phyloP scores from a whole-genome alignment of 2,329 filamentous ascomycete genomes.

The Emergomyces africanus region DNA sequence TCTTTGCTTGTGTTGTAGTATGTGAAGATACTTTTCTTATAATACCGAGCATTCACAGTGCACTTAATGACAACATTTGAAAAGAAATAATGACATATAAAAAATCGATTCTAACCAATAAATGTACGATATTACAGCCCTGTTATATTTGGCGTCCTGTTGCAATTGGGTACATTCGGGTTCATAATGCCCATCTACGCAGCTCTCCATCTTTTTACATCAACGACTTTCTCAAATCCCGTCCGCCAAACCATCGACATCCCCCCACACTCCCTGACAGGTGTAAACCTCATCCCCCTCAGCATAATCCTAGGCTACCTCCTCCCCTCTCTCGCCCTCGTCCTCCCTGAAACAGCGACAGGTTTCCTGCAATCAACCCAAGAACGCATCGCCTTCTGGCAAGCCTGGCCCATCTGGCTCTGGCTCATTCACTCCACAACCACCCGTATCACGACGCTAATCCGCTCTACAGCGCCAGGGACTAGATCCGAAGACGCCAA shows the following conservation, averaged over 20 bases:
- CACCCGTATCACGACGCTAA: slow-evolving; percentile 13
- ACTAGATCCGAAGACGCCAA: not conserved
- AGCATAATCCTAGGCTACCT: slow-evolving; percentile 33
- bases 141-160: slow-evolving; percentile 28
- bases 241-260: slow-evolving; percentile 22
- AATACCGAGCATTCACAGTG: too few relatives aligned
- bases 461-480: slow-evolving; percentile 6
- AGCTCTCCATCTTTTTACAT: slow-evolving; percentile 31
- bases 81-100: slow-evolving; percentile 1
- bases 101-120: slow-evolving; percentile 6
- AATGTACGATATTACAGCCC: slow-evolving; percentile 13
- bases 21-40: slow-evolving; percentile 9
- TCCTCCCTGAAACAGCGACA: slow-evolving; percentile 28
- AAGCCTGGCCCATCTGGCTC: slow-evolving; percentile 38
- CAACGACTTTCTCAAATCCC: slow-evolving; percentile 26
- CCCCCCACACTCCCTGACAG: slow-evolving; percentile 18
- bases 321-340: slow-evolving; percentile 33
- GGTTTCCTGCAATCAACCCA: slow-evolving; percentile 34
- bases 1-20: slow-evolving; percentile 32
- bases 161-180: slow-evolving; percentile 34
- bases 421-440: slow-evolving; percentile 21
- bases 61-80: too few relatives aligned
- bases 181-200: slow-evolving; percentile 33
- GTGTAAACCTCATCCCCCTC: slow-evolving; percentile 23
- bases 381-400: slow-evolving; percentile 37